Evolutionary conservation across 768 basidiomycete species (phyloP), one percentile per base, ranked within the genome.

Genomic region (Lanmaoa pseudosensibilis): DNA sequence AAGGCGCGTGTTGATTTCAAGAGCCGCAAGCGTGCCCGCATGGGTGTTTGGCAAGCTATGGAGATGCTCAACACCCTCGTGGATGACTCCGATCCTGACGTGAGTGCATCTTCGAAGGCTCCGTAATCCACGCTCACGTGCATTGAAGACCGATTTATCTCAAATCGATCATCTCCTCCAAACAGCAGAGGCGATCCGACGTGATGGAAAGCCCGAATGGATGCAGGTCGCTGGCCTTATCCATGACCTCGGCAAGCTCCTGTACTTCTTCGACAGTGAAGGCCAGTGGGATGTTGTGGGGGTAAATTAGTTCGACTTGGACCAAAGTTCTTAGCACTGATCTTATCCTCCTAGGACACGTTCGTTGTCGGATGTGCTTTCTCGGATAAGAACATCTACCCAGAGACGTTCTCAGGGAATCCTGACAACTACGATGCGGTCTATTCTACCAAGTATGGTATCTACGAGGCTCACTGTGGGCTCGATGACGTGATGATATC

Each of bases 281-380:
- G 93, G 93, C 7, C 93, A 95, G 74, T 96, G 94, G 94, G 93
- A 94, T 59, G 93, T 95, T 47, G 94, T 96, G 27, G 94, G 93
- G 48, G 89, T 89, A 72, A 65, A 78, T 78, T 43, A 47, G 10
- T 47, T 46, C 33, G 8, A 30, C 10, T 25, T 18, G 21, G 54
- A 40, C 7, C 1, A 19, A 19, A 2, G 19, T 51, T 52, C 50
- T 33, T 46, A 47, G 32, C 38, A 21, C 46, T 58, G 30, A 63
- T 27, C 34, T 9, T 40, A 46, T 36, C 25, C 56, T 56, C 45
- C 46, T 49, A 83, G 82, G 87, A 88, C 62, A 88, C 87, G 0
- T 88, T 85, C 63, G 83, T 93, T 57, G 90, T 94, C 39, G 93
- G 93, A 8, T 94, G 92, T 75, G 82, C 83, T 58, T 93, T 89